A percentile compares a stretch with the other conserved stretches of the same genome.
phyloP scores from a whole-genome alignment of 345 rosid genomes.

The Passiflora organensis region DNA sequence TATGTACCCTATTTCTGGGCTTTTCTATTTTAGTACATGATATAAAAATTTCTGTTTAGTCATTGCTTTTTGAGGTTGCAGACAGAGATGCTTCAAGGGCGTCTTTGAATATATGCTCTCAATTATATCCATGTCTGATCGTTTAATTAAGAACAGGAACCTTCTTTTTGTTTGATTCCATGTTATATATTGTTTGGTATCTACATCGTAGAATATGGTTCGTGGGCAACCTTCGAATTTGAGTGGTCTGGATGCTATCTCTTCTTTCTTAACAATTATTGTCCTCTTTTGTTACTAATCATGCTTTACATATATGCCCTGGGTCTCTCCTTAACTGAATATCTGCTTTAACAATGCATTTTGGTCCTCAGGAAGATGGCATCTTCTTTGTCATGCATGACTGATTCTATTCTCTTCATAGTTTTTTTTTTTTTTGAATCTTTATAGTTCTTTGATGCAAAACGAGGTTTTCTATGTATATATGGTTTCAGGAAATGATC shows the following conservation, averaged over 20 bases:
- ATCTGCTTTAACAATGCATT: too few relatives aligned
- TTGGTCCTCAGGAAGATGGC: too few relatives aligned
- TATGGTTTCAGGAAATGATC: slow-evolving; percentile 48
- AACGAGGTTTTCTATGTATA: too few relatives aligned
- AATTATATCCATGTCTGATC: neutral
- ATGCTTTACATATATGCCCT: neutral
- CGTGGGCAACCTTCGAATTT: slow-evolving; percentile 11
- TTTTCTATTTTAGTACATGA: neutral
- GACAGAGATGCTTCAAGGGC: too few relatives aligned
- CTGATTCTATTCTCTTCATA: neutral
- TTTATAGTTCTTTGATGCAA: too few relatives aligned
- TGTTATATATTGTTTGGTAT: neutral
- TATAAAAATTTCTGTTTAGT: too few relatives aligned
- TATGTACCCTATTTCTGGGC: too few relatives aligned
- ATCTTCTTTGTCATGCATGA: neutral
- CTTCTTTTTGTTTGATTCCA: slow-evolving; percentile 4
- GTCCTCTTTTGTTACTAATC: neutral
- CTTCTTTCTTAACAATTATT: neutral
- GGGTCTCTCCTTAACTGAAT: neutral
- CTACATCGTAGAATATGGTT: slow-evolving; percentile 11
- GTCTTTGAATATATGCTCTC: neutral
- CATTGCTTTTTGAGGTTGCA: neutral
- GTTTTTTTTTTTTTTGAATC: neutral
- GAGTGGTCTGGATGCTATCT: slow-evolving; percentile 26
- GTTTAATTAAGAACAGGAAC: neutral